phyloP scores from a whole-genome alignment of 441 rosid species.

The Monsonia emarginata region DNA sequence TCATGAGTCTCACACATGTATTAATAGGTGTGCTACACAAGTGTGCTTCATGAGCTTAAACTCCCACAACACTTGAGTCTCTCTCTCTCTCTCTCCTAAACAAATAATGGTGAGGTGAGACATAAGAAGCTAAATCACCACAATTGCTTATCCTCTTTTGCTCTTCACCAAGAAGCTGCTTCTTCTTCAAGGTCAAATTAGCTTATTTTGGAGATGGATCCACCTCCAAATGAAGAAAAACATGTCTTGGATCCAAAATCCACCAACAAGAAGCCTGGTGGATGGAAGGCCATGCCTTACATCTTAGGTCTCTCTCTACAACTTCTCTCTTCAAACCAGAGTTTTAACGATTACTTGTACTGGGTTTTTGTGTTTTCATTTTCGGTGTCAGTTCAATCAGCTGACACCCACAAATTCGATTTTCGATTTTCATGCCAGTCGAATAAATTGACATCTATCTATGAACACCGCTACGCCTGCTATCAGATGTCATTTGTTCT shows the following conservation, averaged over 20 bases:
- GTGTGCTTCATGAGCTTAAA: neutral
- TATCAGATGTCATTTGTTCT: no score
- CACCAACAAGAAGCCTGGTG: slow-evolving; percentile 38
- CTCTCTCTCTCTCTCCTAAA: no score
- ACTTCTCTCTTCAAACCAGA: neutral
- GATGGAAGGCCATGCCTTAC: slow-evolving; percentile 80
- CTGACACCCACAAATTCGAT: no score
- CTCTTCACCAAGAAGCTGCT: neutral
- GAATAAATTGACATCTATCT: no score
- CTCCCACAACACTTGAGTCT: neutral
- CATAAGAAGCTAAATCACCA: neutral
- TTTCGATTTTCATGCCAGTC: no score
- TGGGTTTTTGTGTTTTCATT: no score
- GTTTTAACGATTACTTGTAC: neutral
- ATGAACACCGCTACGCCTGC: no score
- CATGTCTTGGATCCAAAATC: neutral
- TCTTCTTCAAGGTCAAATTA: no score
- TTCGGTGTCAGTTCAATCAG: no score
- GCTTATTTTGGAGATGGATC: neutral
- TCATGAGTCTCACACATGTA: neutral
- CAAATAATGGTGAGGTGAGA: neutral
- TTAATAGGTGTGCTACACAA: neutral
- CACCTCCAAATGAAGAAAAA: neutral
- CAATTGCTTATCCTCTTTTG: no score
- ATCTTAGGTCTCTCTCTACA: slow-evolving; percentile 52